Evolutionary conservation across 495 filamentous ascomycete genomes (phyloP), one percentile per base, ranked within the genome.

Genomic region (Xylaria longipes): DNA sequence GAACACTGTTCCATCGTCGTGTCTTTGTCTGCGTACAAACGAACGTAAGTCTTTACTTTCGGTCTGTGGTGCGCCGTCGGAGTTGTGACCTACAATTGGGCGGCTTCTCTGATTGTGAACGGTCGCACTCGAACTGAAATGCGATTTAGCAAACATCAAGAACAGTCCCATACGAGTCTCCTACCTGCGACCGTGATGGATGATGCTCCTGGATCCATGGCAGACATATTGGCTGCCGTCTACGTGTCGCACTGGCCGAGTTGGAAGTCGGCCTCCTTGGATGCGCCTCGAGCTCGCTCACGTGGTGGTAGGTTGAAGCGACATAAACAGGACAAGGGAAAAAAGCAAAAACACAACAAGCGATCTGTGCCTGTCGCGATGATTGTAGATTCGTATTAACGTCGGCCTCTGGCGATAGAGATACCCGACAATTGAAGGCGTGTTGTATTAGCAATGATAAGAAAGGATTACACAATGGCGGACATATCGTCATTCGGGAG

Each of bases 1-100:
- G 80, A 99, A 98, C 39, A 97, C 81, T 1, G 94, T 93, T 46
- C 91, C 89, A 81, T 98, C 96, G 71, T 98, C 95, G 75, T 85
- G 89, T 80, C 89, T 91, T 48, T 92, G 87, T 84, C 90, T 92
- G 63, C 0, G 6, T 56, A 1, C 20, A 68, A 57, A 57, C 15
- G 68, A 57, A 57, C 15, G 68, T 71, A 20, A 58, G 77, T 78
- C 67, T 80, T 68, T 50, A 35, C 22, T 33, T 6, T 11, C 17
- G 15, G 29, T 4, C 25, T 43, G 66, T 61, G 2, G 84, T 41
- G 17, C 11, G 25, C 27, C 27, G 54, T 50, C 50, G 52, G 65
- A 57, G 14, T 68, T 66, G 63, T 12, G n/a, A 76, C 87, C 45
- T 79, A 91, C 89, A 91, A 75, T 80, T 91, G 89, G 27, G 89